phyloP scores from a whole-genome alignment of 1,139 yeast genomes.

The Zygosaccharomyces sapae region DNA sequence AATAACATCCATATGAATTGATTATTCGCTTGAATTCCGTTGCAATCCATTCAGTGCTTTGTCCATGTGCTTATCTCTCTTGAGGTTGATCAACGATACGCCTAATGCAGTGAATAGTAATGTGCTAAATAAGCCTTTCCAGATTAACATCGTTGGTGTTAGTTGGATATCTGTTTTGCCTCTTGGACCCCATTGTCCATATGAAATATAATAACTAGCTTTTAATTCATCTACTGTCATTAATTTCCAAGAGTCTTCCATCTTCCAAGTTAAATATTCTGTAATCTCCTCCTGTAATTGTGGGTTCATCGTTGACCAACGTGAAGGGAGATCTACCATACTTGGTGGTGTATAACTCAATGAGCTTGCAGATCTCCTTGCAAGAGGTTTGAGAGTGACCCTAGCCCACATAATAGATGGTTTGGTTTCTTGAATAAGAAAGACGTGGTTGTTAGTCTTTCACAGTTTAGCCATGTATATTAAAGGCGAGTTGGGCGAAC shows the following conservation, averaged over 20 bases:
- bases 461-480: slow-evolving; percentile 12
- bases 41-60: slow-evolving; percentile 14
- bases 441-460: not conserved
- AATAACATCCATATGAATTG: not conserved
- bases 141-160: slow-evolving; percentile 19
- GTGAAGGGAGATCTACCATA: slow-evolving; percentile 15
- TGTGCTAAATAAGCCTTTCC: slow-evolving; percentile 26
- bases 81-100: slow-evolving; percentile 23
- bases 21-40: not conserved
- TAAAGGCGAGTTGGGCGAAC: not conserved
- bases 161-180: slow-evolving; percentile 16
- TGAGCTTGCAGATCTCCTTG: slow-evolving; percentile 3
- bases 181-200: slow-evolving; percentile 32
- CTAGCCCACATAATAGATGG: not conserved
- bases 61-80: slow-evolving; percentile 20
- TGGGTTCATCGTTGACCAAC: slow-evolving; percentile 41
- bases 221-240: slow-evolving; percentile 38
- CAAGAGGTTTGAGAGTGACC: not conserved
- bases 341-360: slow-evolving; percentile 28
- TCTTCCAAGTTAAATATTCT: slow-evolving; percentile 42
- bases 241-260: slow-evolving; percentile 42
- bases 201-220: slow-evolving; percentile 36
- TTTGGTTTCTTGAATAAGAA: slow-evolving; percentile 10
- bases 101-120: slow-evolving; percentile 26
- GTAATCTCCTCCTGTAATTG: slow-evolving; percentile 43